Evolutionary conservation across 2,329 filamentous ascomycete genomes (phyloP).

Genomic region (Fusarium sambucinum): DNA sequence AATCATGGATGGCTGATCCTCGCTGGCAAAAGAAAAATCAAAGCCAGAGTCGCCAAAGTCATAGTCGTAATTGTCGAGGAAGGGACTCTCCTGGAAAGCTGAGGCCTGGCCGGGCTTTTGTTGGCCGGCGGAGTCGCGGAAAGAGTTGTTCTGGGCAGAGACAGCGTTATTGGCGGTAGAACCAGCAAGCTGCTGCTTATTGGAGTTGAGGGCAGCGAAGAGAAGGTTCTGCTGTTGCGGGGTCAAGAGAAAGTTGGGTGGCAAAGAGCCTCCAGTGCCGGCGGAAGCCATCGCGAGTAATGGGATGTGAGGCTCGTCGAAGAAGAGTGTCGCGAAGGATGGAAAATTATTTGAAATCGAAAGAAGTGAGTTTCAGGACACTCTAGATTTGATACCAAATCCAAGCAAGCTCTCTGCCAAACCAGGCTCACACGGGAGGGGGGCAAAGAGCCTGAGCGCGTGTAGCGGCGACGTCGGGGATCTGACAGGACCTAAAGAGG

Average conservation of each 20-base stretch:
- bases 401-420: slow-evolving; percentile 45
- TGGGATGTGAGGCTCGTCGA: slow-evolving; percentile 12
- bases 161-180: slow-evolving; percentile 54
- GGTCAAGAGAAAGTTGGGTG: slow-evolving; percentile 75
- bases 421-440: slow-evolving; percentile 43
- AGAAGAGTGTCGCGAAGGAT: slow-evolving; percentile 10
- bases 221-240: slow-evolving; percentile 82
- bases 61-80: slow-evolving; percentile 81
- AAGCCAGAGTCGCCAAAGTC: slow-evolving; percentile 82
- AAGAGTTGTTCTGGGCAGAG: slow-evolving; percentile 61
- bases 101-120: slow-evolving; percentile 54
- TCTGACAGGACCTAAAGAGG: slow-evolving; percentile 16
- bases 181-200: slow-evolving; percentile 59
- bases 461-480: slow-evolving; percentile 42
- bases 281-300: slow-evolving; percentile 63
- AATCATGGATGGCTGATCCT: slow-evolving; percentile 75
- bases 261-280: slow-evolving; percentile 56
- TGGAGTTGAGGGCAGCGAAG: slow-evolving; percentile 80
- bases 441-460: slow-evolving; percentile 45
- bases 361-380: slow-evolving; percentile 8
- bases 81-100: slow-evolving; percentile 80
- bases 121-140: slow-evolving; percentile 63
- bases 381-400: slow-evolving; percentile 38
- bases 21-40: slow-evolving; percentile 69
- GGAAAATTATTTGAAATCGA: slow-evolving; percentile 18